Evolutionary conservation across 2,329 filamentous ascomycete species (phyloP), one percentile per base, ranked within the genome.

Genomic region (Hyphodiscus sp.): DNA sequence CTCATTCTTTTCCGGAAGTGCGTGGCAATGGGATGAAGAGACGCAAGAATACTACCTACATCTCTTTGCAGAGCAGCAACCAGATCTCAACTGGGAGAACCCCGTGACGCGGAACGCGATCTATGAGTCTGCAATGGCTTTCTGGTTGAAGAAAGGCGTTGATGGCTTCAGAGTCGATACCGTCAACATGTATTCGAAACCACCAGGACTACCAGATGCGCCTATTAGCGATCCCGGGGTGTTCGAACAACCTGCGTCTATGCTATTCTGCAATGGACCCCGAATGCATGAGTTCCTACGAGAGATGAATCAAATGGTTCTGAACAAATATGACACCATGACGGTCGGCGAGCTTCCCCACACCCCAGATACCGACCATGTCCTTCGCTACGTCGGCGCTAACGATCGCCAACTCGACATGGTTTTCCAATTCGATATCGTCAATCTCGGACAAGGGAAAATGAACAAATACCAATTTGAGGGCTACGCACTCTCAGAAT

Each of bases 71-170:
- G 79, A 78, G 5, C 82, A 88, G 59, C 89, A 92, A 67, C 89
- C 89, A 0, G 89, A 94, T 62, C 75, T 94, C n/a, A 94, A 94
- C 70, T 94, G 88, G 87, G 86, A 91, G 64, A 87, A 85, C 53
- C 75, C 76, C 0, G 80, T 79, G 10, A 80, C 86, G 0, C 79
- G 87, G 16, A 72, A 80, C 45, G 88, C 87, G 1, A 82, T 91
- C 7, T 87, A 90, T 67, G 76, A 85, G 33, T 78, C 80, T 16
- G 77, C 86, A 5, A 87, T 91, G 79, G 78, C 80, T 29, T 94
- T 91, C 67, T 94, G 89, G 89, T 78, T 94, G 0, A 74, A 87
- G 47, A 79, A 81, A 30, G 88, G 87, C 2, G 83, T 87, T 0
- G 81, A 86, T 46, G 86, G 86, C 2, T 89, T 89, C 73, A 78